phyloP scores from a whole-genome alignment of 2,329 filamentous ascomycete genomes.

The Ophiostoma pallidulum region DNA sequence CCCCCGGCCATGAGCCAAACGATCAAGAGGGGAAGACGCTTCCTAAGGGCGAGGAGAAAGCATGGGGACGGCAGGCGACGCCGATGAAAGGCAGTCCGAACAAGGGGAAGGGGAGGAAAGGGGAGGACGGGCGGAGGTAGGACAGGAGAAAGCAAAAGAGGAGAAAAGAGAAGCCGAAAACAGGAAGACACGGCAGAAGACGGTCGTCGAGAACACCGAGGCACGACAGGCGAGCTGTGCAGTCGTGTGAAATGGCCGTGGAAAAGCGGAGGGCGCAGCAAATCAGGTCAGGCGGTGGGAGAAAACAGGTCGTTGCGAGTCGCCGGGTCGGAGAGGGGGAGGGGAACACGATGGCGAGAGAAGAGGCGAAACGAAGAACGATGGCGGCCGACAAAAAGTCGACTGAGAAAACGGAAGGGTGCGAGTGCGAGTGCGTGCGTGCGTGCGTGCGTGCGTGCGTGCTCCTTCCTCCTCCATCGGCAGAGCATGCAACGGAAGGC shows the following conservation, averaged over 20 bases:
- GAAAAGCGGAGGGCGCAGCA: not conserved
- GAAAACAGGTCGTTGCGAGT: not conserved
- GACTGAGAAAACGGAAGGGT: not conserved
- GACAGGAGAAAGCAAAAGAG: not conserved
- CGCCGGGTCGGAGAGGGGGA: not conserved
- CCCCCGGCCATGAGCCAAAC: too few species aligned
- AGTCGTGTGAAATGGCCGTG: not conserved
- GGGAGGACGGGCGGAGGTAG: too few species aligned
- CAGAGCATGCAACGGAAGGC: constrained; percentile 4
- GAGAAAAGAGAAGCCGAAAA: constrained; percentile 1
- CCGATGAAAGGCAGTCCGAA: constrained; percentile 7
- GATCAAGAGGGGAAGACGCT: not conserved
- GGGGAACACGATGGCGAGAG: not conserved
- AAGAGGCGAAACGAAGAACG: not conserved
- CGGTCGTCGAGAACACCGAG: not conserved
- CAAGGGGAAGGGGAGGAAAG: not conserved
- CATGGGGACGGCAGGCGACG: constrained; percentile 9
- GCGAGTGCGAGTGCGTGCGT: not conserved
- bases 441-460: too few species aligned
- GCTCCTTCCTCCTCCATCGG: too few species aligned
- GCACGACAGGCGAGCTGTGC: not conserved
- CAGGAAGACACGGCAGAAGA: not conserved
- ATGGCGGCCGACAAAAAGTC: not conserved
- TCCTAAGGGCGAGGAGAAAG: not conserved
- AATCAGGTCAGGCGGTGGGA: too few species aligned